A percentile compares a stretch with the other conserved stretches of the same genome.
Evolutionary conservation across 768 basidiomycete species (phyloP).

Genomic region (Sutorius australiensis): DNA sequence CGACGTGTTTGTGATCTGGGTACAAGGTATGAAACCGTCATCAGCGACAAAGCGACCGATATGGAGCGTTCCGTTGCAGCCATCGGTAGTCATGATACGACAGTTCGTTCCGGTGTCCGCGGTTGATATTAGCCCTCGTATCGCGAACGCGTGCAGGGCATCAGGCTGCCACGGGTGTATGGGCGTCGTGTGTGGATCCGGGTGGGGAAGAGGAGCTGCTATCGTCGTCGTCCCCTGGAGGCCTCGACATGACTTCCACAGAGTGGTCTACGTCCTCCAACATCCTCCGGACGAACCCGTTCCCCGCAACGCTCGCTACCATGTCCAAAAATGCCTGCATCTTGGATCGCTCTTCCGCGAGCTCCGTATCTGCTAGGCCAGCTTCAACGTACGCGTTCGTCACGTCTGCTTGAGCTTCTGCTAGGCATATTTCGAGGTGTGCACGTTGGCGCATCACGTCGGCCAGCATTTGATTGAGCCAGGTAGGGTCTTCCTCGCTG

Average conservation of each 20-base stretch:
- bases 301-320: slow-evolving; percentile 25
- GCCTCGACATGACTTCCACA: slow-evolving; percentile 14
- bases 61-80: neutral
- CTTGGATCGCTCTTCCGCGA: slow-evolving; percentile 18
- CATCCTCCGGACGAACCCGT: slow-evolving; percentile 26
- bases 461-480: slow-evolving; percentile 25
- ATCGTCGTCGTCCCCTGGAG: neutral
- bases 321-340: slow-evolving; percentile 26
- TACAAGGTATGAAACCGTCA: neutral
- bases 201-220: slow-evolving; percentile 5
- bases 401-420: slow-evolving; percentile 15
- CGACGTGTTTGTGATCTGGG: neutral
- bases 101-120: neutral
- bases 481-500: slow-evolving; percentile 22
- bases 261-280: slow-evolving; percentile 16
- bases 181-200: neutral
- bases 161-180: neutral
- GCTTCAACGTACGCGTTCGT: slow-evolving; percentile 24
- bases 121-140: neutral
- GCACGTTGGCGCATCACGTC: slow-evolving; percentile 27
- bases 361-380: slow-evolving; percentile 26
- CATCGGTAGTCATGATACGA: neutral
- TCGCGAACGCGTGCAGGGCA: neutral
- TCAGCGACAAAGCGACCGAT: neutral
- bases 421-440: slow-evolving; percentile 17